Evolutionary conservation across 2,329 filamentous ascomycete species (phyloP).

Genomic region (Aspergillus alliaceus): DNA sequence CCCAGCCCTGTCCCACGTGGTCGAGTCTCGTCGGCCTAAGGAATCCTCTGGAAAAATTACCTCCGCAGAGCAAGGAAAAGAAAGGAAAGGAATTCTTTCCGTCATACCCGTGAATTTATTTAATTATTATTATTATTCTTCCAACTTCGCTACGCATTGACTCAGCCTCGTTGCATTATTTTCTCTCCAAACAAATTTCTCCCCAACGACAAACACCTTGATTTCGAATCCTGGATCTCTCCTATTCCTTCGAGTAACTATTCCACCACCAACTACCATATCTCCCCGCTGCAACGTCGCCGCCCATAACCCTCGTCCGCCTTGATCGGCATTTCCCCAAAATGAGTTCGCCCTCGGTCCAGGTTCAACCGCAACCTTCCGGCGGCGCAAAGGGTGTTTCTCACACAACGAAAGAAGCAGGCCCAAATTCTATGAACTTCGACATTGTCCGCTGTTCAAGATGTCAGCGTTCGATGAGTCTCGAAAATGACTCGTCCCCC

Average conservation of each 20-base stretch:
- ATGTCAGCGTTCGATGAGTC: slow-evolving; percentile 48
- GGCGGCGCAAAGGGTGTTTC: slow-evolving; percentile 23
- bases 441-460: slow-evolving; percentile 50
- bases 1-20: slow-evolving; percentile 1
- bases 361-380: slow-evolving; percentile 31
- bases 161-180: slow-evolving; percentile 2
- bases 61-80: not conserved
- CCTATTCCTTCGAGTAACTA: not conserved
- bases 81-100: not conserved
- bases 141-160: not conserved
- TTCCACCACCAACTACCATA: not conserved
- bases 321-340: slow-evolving; percentile 6
- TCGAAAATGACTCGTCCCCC: slow-evolving; percentile 37
- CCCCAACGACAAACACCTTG: not conserved
- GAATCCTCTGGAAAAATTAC: not conserved
- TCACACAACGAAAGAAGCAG: slow-evolving; percentile 24
- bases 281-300: not conserved
- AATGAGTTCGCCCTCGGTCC: slow-evolving; percentile 41
- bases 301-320: not conserved
- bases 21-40: slow-evolving; percentile 5
- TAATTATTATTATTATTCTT: not conserved
- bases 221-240: not conserved
- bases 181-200: not conserved
- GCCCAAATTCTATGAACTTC: slow-evolving; percentile 26
- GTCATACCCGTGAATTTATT: slow-evolving; percentile 1